Conservation (phyloP, 768 basidiomycete genomes). For the Harrya chromipes region DNA sequence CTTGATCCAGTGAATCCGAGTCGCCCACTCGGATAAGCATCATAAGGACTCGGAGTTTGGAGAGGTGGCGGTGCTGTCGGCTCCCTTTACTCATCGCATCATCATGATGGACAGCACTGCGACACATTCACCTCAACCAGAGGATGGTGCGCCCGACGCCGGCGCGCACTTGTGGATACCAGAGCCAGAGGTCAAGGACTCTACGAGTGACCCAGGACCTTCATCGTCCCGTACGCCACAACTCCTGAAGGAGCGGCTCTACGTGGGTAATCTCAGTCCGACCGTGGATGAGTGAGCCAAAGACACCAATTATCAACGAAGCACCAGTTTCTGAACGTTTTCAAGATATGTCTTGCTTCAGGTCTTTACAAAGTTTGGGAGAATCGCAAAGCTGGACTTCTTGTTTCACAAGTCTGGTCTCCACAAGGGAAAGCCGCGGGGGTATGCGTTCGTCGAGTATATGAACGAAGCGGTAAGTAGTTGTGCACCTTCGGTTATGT, state of each 20-base stretch:
- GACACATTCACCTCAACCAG: background rate
- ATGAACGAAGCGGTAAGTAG: constrained; percentile 71
- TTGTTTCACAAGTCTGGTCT: constrained; percentile 92
- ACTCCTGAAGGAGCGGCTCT: constrained; percentile 70
- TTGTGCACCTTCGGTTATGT: constrained; percentile 18
- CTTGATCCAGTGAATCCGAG: no score
- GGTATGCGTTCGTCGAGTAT: constrained; percentile 94
- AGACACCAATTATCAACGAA: background rate
- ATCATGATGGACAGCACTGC: constrained; percentile 16
- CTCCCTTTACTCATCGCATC: background rate
- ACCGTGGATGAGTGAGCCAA: constrained; percentile 78
- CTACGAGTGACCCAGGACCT: constrained; percentile 15
- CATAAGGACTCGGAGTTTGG: no score
- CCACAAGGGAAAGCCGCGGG: constrained; percentile 87
- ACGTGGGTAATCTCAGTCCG: constrained; percentile 85
- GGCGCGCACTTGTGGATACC: constrained; percentile 32
- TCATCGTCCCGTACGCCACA: constrained; percentile 26
- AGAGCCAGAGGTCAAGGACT: constrained; percentile 20
- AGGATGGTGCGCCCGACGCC: constrained; percentile 5
- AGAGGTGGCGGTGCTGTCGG: background rate
- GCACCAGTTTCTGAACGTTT: constrained; percentile 10
- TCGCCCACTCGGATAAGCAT: no score
- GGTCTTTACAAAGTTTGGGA: constrained; percentile 89
- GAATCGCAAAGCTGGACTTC: constrained; percentile 89
- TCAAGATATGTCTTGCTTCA: constrained; percentile 83